Conservation (phyloP, 192 early-diverging fungal genomes). For the Chytriomyces sp. region DNA sequence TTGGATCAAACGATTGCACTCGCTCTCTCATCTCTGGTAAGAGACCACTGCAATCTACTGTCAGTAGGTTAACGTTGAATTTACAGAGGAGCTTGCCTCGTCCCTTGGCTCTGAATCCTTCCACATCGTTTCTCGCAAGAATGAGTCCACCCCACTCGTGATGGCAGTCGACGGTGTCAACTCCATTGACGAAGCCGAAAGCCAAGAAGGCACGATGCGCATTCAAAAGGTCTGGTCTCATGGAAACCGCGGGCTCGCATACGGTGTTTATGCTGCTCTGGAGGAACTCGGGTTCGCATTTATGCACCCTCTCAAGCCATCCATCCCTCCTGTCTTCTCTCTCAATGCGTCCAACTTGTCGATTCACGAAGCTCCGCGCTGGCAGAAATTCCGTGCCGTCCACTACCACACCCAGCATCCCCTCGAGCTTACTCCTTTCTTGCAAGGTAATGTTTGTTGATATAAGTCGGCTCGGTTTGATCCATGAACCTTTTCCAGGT, state of each 20-base stretch:
- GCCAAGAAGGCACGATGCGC: neutral
- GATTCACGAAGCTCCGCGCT: slow-evolving; percentile 17
- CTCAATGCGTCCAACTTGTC: neutral
- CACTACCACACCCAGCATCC: slow-evolving; percentile 41
- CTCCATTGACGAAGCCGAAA: neutral
- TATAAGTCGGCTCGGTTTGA: no score
- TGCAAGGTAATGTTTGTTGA: no score
- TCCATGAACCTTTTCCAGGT: no score
- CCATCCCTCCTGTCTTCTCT: slow-evolving; percentile 9
- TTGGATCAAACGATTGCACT: slow-evolving; percentile 24
- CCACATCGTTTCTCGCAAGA: neutral
- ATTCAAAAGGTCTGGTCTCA: slow-evolving; percentile 17
- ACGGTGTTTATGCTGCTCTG: slow-evolving; percentile 31
- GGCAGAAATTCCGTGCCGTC: slow-evolving; percentile 30
- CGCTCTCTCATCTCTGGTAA: neutral
- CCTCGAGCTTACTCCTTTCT: slow-evolving; percentile 24
- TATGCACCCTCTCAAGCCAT: slow-evolving; percentile 29
- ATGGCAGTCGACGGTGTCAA: slow-evolving; percentile 21
- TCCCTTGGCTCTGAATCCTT: slow-evolving; percentile 15
- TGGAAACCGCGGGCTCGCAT: slow-evolving; percentile 31
- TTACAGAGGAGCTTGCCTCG: neutral
- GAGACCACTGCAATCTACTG: no score
- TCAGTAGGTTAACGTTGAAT: no score
- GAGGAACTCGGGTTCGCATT: slow-evolving; percentile 35
- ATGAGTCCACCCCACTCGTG: neutral